A percentile compares a stretch with the other conserved stretches of the same genome.
Conservation (phyloP, 2,329 filamentous ascomycete species). For the Sclerotinia nivalis region DNA sequence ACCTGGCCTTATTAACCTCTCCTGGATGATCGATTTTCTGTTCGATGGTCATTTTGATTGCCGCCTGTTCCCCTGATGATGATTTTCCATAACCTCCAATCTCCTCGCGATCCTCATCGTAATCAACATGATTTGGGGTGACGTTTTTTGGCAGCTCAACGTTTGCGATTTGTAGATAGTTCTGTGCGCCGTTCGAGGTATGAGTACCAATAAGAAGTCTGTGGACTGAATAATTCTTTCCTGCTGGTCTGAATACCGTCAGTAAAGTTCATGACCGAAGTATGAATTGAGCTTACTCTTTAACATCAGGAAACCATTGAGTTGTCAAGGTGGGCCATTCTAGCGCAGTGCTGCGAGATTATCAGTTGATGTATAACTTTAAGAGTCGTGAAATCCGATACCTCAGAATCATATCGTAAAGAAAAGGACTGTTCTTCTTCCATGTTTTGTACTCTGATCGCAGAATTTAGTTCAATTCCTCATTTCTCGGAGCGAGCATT, state of each 20-base stretch:
- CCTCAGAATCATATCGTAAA: constrained; percentile 97
- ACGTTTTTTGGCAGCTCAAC: constrained; percentile 85
- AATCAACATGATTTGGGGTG: constrained; percentile 74
- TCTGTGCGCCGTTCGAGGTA: constrained; percentile 80
- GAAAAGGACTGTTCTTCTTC: constrained; percentile 99
- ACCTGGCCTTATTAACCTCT: constrained; percentile 97
- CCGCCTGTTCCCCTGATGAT: constrained; percentile 63
- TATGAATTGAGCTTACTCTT: constrained; percentile 55
- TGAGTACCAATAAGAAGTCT: constrained; percentile 92
- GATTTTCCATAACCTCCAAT: constrained; percentile 86
- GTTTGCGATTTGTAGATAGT: constrained; percentile 93
- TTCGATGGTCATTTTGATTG: constrained; percentile 85
- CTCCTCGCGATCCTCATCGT: constrained; percentile 89
- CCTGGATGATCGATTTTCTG: constrained; percentile 96
- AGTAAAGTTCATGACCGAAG: constrained; percentile 1
- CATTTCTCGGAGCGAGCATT: background rate
- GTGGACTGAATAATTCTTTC: constrained; percentile 84
- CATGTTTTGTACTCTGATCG: constrained; percentile 92
- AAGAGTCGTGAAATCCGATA: constrained; percentile 40
- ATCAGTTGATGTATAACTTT: constrained; percentile 27
- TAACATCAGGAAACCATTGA: constrained; percentile 96
- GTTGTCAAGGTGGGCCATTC: constrained; percentile 97
- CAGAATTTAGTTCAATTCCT: constrained; percentile 18
- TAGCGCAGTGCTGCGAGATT: constrained; percentile 68
- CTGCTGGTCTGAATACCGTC: constrained; percentile 58